Evolutionary conservation across 495 filamentous ascomycete species (phyloP).

Genomic region (Aspergillus baeticus): DNA sequence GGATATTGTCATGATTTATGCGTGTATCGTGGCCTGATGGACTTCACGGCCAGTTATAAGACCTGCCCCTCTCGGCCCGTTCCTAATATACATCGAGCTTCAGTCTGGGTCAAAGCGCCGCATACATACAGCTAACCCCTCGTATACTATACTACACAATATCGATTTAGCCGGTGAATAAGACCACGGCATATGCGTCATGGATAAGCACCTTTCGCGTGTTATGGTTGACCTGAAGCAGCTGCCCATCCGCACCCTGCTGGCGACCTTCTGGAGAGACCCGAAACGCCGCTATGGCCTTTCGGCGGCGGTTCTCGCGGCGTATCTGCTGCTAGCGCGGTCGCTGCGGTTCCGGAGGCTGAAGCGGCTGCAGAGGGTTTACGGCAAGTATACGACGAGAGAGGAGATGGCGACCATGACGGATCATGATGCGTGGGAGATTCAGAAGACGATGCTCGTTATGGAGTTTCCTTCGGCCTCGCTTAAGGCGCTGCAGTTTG

Average conservation of each 20-base stretch:
- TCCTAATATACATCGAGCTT: no score
- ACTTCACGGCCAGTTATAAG: not conserved
- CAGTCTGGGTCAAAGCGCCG: no score
- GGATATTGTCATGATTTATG: not conserved
- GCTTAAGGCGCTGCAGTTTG: conserved; percentile 58
- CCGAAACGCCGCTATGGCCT: conserved; percentile 2
- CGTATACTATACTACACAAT: no score
- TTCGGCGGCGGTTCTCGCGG: not conserved
- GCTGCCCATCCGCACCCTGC: not conserved
- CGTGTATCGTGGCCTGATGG: not conserved
- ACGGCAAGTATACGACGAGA: conserved; percentile 45
- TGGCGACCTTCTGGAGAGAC: conserved; percentile 3
- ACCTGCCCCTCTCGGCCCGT: not conserved
- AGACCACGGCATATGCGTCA: not conserved
- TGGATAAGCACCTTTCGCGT: conserved; percentile 7
- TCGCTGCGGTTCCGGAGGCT: conserved; percentile 49
- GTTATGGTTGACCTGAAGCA: conserved; percentile 3
- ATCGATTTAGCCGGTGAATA: not conserved
- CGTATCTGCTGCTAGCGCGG: conserved; percentile 24
- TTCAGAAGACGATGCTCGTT: conserved; percentile 46
- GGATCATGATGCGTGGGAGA: conserved; percentile 54
- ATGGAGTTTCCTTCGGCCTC: conserved; percentile 57
- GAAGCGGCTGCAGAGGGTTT: conserved; percentile 37
- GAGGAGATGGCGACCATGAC: conserved; percentile 56
- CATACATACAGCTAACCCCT: no score